Base-by-base conservation (phyloP, 495 filamentous ascomycete species). In the Trichoderma reesei region DNA sequence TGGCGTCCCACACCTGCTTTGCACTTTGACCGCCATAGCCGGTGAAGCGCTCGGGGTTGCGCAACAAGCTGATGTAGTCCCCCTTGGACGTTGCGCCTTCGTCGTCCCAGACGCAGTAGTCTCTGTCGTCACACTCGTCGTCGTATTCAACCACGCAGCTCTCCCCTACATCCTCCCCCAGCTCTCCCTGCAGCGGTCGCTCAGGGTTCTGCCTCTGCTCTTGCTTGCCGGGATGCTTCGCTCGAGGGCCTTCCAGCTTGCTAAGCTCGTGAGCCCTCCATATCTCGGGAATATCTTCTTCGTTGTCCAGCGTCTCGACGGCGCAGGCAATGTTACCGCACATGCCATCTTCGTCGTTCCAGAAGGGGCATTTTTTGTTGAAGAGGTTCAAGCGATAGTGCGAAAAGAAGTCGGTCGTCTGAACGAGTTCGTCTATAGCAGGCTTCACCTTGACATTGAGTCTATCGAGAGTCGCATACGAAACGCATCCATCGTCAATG, bases 311-410 rank as follows among this genome's bases (percentile, higher is more conserved):
- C 13, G 94, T 98, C 72, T 93, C 91, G n/a, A 98, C 94, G 36
- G 93, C 88, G 72, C 94, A 98, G 8, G 93, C 94, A 65, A 96
- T 93, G 74, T 98, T 98, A 60, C 92, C 94, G 74, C 94, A 98
- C 83, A 96, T 91, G 74, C 89, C 89, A 78, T 88, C 90, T 60
- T 91, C 86, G 72, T 98, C 94, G 68, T 84, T 84, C 94, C 94
- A 98, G 72, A 98, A 98, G 0, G 94, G 94, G 73, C 94, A 98
- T 77, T 83, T 85, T 75, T 92, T 94, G 70, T 95, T 88, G 72
- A 90, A 98, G n/a, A 98, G 85, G 74, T 97, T 97, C 26, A 98
- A 78, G 34, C 94, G 89, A 75, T 98, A 98, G 72, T 98, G 91
- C 63, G 92, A 89, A 75, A 98, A 98, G 81, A 96, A 98, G 74